Conservation (phyloP, 768 basidiomycete genomes). For the Fistulinella prunicolor region DNA sequence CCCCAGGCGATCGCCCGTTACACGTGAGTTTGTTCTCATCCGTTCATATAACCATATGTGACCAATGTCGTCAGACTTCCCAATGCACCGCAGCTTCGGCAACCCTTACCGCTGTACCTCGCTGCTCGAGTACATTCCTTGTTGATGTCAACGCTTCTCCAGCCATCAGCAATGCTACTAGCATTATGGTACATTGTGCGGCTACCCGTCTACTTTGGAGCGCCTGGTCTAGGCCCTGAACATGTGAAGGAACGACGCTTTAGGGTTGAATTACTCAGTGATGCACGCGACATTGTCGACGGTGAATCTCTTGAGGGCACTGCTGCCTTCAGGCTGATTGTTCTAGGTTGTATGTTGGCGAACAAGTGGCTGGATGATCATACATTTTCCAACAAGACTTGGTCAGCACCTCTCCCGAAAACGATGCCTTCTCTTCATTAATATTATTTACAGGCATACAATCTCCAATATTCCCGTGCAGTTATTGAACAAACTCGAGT, state of each 20-base stretch:
- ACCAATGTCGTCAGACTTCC: constrained; percentile 19
- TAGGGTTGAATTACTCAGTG: constrained; percentile 60
- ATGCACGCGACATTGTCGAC: constrained; percentile 40
- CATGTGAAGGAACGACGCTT: constrained; percentile 60
- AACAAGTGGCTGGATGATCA: constrained; percentile 90
- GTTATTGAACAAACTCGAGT: constrained; percentile 68
- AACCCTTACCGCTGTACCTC: constrained; percentile 44
- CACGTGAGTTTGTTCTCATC: constrained; percentile 43
- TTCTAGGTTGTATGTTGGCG: constrained; percentile 81
- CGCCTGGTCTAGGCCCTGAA: constrained; percentile 47
- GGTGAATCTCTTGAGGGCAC: constrained; percentile 50
- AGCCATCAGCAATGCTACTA: constrained; percentile 76
- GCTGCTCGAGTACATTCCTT: constrained; percentile 66
- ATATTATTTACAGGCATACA: constrained; percentile 55
- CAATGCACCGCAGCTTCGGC: constrained; percentile 34
- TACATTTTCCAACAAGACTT: constrained; percentile 87
- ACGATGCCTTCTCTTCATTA: neutral
- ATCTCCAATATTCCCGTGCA: constrained; percentile 75
- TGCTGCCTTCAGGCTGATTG: constrained; percentile 69
- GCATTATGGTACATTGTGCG: constrained; percentile 82
- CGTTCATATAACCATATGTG: constrained; percentile 3
- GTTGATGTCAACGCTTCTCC: constrained; percentile 73
- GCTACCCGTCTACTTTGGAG: constrained; percentile 66
- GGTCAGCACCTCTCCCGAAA: constrained; percentile 42
- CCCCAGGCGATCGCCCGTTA: constrained; percentile 51